Evolutionary conservation across 331 rosid genomes (phyloP).

Genomic region (Acacia pycnantha): DNA sequence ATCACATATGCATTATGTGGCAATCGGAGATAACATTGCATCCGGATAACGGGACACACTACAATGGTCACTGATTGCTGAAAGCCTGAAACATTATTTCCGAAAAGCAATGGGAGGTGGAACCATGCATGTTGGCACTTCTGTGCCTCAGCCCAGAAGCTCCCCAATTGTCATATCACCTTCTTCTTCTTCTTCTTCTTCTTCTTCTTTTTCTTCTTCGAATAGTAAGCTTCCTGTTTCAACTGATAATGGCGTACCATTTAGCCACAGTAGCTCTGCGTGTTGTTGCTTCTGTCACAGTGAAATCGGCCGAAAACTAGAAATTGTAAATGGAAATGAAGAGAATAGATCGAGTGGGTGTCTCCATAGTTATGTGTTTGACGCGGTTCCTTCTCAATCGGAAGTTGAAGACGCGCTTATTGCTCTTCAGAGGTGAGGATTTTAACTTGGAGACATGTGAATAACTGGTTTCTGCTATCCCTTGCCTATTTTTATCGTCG

Average conservation of each 20-base stretch:
- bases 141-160: constrained; percentile 13
- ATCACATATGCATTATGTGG: neutral
- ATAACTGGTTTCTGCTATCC: constrained; percentile 1
- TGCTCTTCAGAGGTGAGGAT: constrained; percentile 53
- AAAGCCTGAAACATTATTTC: too few relatives aligned
- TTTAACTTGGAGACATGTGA: neutral
- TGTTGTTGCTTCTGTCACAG: constrained; percentile 25
- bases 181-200: too few relatives aligned
- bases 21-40: neutral
- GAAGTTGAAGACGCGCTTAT: constrained; percentile 57
- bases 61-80: too few relatives aligned
- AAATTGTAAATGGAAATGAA: constrained; percentile 12
- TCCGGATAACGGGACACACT: neutral
- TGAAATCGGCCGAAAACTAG: constrained; percentile 20
- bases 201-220: too few relatives aligned
- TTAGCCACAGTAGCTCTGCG: constrained; percentile 17
- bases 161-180: neutral
- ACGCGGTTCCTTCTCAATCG: constrained; percentile 48
- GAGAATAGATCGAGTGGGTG: constrained; percentile 14
- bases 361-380: constrained; percentile 36
- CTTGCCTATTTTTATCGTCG: neutral
- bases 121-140: constrained; percentile 19
- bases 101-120: constrained; percentile 43
- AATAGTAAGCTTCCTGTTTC: constrained; percentile 29
- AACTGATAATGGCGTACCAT: neutral